Evolutionary conservation across 257 asterid genomes (phyloP), one percentile per base, ranked within the genome.

Genomic region (Jasminum sambac): DNA sequence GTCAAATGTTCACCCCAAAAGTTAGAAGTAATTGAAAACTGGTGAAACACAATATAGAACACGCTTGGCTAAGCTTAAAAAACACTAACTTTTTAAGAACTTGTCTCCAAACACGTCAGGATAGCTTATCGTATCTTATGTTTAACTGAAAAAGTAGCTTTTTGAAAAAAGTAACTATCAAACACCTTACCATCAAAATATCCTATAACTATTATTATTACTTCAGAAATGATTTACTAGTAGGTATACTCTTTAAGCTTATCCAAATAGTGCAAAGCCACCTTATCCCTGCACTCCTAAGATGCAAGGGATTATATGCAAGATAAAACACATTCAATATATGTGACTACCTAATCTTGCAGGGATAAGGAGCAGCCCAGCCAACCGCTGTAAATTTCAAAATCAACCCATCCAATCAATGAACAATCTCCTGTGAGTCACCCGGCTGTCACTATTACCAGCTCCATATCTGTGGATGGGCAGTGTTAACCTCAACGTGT

Each of bases 331-430:
- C 89, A 88, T 80, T 84, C 84, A 80, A 74, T 63, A 82, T 73
- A 88, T 84, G 89, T 88, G 95, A 95, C 89, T 89, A 93, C 95
- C 97, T 85, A 83, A 88, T 87, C 84, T 88, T 87, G 96, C 96
- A 92, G 95, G 98, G 98, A 92, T 92, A 92, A 92, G 91, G 86
- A 88, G 87, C 96, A 80, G 82, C 85, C 83, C 96, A 80, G 84
- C 85, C 83, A 85, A 77, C 89, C 80, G 71, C 72, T 86, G 82
- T 71, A 79, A 74, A 78, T 79, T 74, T 81, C 86, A 82, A 81
- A 73, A 76, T 75, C 84, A 77, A 74, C 58, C 12, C 12, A 71
- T 72, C 83, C 83, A 80, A 75, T 86, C 78, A 74, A 72, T 67
- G 77, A 79, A 81, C 65, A 77, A 75, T 81, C 87, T 77, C 61